Evolutionary conservation across 2,329 filamentous ascomycete genomes (phyloP).

Genomic region (Verticillium zaregamsianum): DNA sequence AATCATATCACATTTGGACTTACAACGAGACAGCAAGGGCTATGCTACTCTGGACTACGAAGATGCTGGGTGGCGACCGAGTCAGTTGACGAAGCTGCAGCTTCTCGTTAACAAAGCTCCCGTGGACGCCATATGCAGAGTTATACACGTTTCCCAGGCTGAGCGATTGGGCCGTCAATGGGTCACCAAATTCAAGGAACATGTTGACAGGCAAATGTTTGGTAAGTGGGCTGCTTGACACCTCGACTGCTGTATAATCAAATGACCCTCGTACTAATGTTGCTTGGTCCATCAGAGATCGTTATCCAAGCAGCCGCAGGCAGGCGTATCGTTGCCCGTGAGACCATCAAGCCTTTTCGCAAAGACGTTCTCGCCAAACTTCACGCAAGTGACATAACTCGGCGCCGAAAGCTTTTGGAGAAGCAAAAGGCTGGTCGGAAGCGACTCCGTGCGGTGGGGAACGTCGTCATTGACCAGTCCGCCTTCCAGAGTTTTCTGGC

Average conservation of each 20-base stretch:
- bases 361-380: constrained; percentile 94
- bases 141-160: constrained; percentile 79
- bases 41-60: constrained; percentile 97
- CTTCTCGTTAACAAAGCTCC: constrained; percentile 89
- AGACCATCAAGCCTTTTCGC: constrained; percentile 93
- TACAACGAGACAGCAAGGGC: constrained; percentile 56
- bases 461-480: constrained; percentile 93
- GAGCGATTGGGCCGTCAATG: constrained; percentile 78
- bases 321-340: constrained; percentile 77
- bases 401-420: constrained; percentile 83
- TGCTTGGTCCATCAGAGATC: constrained; percentile 53
- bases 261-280: background rate
- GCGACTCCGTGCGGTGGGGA: constrained; percentile 77
- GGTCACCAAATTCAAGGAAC: constrained; percentile 95
- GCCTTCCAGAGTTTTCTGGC: constrained; percentile 92
- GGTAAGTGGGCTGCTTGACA: constrained; percentile 25
- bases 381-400: constrained; percentile 81
- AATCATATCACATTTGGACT: background rate
- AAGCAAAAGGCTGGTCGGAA: constrained; percentile 96
- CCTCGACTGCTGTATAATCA: background rate
- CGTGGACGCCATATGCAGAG: constrained; percentile 89
- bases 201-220: constrained; percentile 95
- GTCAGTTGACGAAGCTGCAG: constrained; percentile 82
- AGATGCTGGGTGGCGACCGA: constrained; percentile 81
- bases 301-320: constrained; percentile 90